phyloP scores from a whole-genome alignment of 306 rosid species.

The Castanopsis chinensis region DNA sequence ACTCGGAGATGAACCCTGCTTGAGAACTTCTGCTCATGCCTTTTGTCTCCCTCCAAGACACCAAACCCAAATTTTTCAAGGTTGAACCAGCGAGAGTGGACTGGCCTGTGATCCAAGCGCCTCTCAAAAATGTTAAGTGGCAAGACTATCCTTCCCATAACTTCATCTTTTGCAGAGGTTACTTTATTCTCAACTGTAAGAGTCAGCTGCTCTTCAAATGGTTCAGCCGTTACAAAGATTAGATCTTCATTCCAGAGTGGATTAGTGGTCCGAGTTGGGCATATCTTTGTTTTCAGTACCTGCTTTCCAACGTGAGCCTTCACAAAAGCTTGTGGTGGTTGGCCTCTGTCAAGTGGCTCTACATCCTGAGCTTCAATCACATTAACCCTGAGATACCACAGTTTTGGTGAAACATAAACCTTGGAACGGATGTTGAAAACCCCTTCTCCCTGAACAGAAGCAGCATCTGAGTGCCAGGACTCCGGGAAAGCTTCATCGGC shows the following conservation, averaged over 20 bases:
- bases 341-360: constrained; percentile 53
- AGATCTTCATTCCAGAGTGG: constrained; percentile 81
- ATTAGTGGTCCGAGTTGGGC: constrained; percentile 48
- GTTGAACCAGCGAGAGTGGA: constrained; percentile 68
- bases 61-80: constrained; percentile 74
- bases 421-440: constrained; percentile 66
- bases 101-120: constrained; percentile 65
- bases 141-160: constrained; percentile 38
- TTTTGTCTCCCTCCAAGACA: constrained; percentile 60
- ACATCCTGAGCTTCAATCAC: constrained; percentile 86
- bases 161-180: constrained; percentile 52
- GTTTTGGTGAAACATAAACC: constrained; percentile 78
- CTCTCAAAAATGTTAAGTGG: constrained; percentile 52
- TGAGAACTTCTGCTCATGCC: constrained; percentile 66
- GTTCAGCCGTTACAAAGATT: constrained; percentile 84
- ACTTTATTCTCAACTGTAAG: constrained; percentile 59
- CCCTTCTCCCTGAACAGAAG: constrained; percentile 63
- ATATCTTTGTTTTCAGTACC: constrained; percentile 60
- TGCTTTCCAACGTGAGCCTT: constrained; percentile 75
- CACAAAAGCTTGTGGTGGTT: constrained; percentile 60
- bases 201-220: constrained; percentile 67
- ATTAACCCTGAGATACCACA: constrained; percentile 78
- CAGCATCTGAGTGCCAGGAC: constrained; percentile 77
- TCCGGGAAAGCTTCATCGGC: constrained; percentile 90
- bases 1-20: constrained; percentile 56